Percentiles rank a stretch among this genome's conserved stretches.
phyloP scores from a whole-genome alignment of 305 asterid species.

The Rubia balearica region DNA sequence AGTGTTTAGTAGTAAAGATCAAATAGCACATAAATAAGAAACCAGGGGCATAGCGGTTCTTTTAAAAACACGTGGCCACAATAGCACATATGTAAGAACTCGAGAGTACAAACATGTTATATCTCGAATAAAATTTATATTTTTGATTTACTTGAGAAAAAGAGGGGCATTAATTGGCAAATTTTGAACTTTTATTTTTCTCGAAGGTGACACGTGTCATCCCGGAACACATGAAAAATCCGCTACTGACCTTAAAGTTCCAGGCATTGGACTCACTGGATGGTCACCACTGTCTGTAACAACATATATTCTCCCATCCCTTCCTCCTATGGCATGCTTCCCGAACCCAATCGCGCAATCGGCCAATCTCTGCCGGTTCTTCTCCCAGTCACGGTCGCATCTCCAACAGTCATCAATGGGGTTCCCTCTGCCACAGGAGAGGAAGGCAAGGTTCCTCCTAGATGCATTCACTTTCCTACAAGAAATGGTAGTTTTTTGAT shows the following conservation, averaged over 20 bases:
- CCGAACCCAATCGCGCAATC: slow-evolving; percentile 86
- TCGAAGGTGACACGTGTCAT: not conserved
- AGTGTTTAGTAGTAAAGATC: no score
- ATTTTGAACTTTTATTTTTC: no score
- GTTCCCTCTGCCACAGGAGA: slow-evolving; percentile 68
- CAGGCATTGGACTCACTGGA: slow-evolving; percentile 68
- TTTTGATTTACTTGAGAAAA: no score
- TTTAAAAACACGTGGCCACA: no score
- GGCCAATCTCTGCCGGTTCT: slow-evolving; percentile 53
- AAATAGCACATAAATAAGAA: no score
- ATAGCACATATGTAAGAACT: no score
- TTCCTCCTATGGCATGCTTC: slow-evolving; percentile 64
- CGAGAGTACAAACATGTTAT: no score
- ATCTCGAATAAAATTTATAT: no score
- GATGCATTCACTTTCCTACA: slow-evolving; percentile 63
- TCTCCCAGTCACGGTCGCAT: slow-evolving; percentile 67
- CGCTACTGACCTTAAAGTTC: slow-evolving; percentile 41
- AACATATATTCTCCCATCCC: slow-evolving; percentile 58
- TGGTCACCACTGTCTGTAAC: slow-evolving; percentile 68
- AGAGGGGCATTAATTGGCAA: no score
- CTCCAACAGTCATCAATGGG: slow-evolving; percentile 94
- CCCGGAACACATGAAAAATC: not conserved
- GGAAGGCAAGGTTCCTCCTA: slow-evolving; percentile 55
- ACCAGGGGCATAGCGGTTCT: no score
- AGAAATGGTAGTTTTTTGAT: not conserved